Base-by-base conservation (phyloP, 768 basidiomycete genomes). In the Leccinum pellstonianum region DNA sequence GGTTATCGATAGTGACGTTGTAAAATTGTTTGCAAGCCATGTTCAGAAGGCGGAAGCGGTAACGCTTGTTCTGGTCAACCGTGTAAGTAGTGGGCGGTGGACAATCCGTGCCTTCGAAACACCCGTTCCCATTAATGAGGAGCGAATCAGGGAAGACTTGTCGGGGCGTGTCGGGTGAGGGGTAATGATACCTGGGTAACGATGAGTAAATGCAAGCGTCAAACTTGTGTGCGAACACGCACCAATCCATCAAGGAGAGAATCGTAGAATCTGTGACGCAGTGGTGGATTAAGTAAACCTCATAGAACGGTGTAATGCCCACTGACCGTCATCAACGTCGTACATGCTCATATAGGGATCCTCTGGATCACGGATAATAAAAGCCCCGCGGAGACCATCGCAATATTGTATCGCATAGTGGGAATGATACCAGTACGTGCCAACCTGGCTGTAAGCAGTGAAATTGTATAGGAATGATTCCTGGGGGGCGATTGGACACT, bases 81-180 rank as follows among this genome's bases (percentile, higher is more conserved):
- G 52, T 69, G 55, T 77, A 68, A 31, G 77, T 73, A 8, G 74
- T 62, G 4, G 76, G 61, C 7, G 71, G 66, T 17, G 52, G 51
- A 48, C 54, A 63, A 1, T 68, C 7, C 51, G 29, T 1, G 72
- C 65, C 4, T 63, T 72, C 38, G 54, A 65, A 70, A 2, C 78
- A 76, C 10, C 79, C 79, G 3, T 70, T 52, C 12, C 79, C 78
- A 53, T 80, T 78, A 49, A 79, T 77, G 17, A 80, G 67, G n/a
- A 73, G 73, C 0, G 77, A 69, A 55, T 76, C 71, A 6, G 58
- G 38, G 2, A 72, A 63, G 11, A 58, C 37, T 46, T 66, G 19
- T 46, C 57, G 54, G 12, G 60, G 43, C 29, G 52, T 53, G 3
- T 64, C 52, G 9, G 38, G 35, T 31, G 52, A 56, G 15, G 60